A percentile compares a stretch with the other conserved stretches of the same genome.
Evolutionary conservation across 2,329 filamentous ascomycete genomes (phyloP).

Genomic region (Ilyonectria mors-panacis): DNA sequence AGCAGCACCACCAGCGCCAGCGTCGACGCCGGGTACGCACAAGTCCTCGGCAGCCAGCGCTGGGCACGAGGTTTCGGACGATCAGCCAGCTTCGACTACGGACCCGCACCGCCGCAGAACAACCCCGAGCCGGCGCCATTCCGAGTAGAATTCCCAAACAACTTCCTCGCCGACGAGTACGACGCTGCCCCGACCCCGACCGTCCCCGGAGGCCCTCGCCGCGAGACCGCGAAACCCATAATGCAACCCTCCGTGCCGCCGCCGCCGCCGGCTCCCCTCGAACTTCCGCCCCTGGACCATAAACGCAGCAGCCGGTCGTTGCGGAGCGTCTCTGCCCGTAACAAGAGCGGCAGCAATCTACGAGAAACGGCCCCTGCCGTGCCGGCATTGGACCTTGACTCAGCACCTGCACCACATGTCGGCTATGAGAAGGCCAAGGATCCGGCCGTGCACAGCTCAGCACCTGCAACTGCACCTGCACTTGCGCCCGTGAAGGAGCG

Average conservation of each 20-base stretch:
- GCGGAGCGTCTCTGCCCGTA: conserved; percentile 61
- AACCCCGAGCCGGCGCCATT: conserved; percentile 53
- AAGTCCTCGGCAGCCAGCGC: conserved; percentile 71
- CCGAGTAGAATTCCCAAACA: conserved; percentile 65
- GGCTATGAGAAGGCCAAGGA: conserved; percentile 73
- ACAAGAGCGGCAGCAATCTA: conserved; percentile 41
- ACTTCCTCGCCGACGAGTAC: conserved; percentile 69
- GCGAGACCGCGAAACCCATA: conserved; percentile 49
- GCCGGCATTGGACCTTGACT: conserved; percentile 60
- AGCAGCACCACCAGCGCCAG: conserved; percentile 79
- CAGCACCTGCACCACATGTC: conserved; percentile 71
- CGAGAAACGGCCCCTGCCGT: conserved; percentile 50
- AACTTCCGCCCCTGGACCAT: conserved; percentile 62
- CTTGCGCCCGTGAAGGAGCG: conserved; percentile 73
- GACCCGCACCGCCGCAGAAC: conserved; percentile 57
- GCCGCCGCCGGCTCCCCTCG: conserved; percentile 57
- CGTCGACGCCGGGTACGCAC: conserved; percentile 74
- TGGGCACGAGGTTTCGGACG: conserved; percentile 68
- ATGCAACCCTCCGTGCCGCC: conserved; percentile 56
- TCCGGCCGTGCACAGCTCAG: conserved; percentile 59
- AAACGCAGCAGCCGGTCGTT: conserved; percentile 72
- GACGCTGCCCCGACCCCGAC: conserved; percentile 91
- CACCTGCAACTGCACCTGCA: conserved; percentile 64
- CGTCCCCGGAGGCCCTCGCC: conserved; percentile 83
- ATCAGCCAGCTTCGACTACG: conserved; percentile 83